phyloP scores from a whole-genome alignment of 2,329 filamentous ascomycete genomes.

The Drechslerella coelobrocha region DNA sequence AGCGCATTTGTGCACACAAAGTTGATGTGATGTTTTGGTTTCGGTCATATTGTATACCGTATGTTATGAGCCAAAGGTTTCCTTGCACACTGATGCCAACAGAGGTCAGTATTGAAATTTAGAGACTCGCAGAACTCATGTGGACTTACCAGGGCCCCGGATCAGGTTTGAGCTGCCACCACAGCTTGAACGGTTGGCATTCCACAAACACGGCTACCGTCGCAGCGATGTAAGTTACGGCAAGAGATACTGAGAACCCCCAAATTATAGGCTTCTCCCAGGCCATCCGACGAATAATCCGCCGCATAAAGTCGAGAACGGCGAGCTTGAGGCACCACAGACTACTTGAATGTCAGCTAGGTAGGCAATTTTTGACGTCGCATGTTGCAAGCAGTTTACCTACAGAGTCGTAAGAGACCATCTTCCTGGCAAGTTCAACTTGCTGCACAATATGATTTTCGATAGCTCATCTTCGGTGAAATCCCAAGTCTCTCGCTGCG shows the following conservation, averaged over 20 bases:
- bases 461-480: conserved; percentile 29
- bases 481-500: conserved; percentile 19
- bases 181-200: conserved; percentile 36
- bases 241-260: conserved; percentile 19
- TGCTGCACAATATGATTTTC: conserved; percentile 29
- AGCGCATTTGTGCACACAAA: too few relatives aligned
- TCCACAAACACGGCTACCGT: conserved; percentile 28
- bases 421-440: conserved; percentile 27
- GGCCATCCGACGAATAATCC: conserved; percentile 36
- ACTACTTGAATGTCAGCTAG: conserved; percentile 13
- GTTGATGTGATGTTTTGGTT: background rate
- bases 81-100: conserved; percentile 24
- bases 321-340: conserved; percentile 38
- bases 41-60: conserved; percentile 18
- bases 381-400: background rate
- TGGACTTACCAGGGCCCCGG: conserved; percentile 29
- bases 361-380: background rate
- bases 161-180: conserved; percentile 38
- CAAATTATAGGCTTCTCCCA: conserved; percentile 38
- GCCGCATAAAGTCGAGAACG: conserved; percentile 30
- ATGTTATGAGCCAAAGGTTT: conserved; percentile 39
- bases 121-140: too few relatives aligned
- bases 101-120: background rate
- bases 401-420: conserved; percentile 24
- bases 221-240: conserved; percentile 22